Percentiles rank a stretch among this genome's conserved stretches.
Conservation (phyloP, 805 yeast species). For the Candida maris region DNA sequence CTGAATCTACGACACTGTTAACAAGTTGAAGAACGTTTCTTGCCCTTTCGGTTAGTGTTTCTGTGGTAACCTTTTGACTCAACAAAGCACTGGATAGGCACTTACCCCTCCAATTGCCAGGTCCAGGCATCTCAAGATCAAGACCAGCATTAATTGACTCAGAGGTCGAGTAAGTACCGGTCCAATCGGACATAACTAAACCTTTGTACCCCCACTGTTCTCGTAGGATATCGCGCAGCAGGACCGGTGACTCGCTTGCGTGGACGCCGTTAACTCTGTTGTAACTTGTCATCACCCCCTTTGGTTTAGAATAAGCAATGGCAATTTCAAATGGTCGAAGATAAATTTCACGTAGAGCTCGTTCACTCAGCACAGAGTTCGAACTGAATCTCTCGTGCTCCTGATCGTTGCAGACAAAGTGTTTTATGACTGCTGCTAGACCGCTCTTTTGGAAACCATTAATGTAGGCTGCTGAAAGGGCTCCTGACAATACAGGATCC, state of each 20-base stretch:
- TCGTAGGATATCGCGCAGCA: constrained; percentile 46
- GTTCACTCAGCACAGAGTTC: constrained; percentile 48
- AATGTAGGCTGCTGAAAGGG: constrained; percentile 44
- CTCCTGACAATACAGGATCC: constrained; percentile 51
- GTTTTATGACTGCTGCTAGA: constrained; percentile 57
- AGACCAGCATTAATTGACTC: constrained; percentile 52
- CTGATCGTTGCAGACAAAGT: constrained; percentile 59
- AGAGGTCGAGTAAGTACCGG: constrained; percentile 48
- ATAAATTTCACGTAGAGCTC: constrained; percentile 65
- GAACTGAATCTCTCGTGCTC: constrained; percentile 52
- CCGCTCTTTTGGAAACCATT: constrained; percentile 52
- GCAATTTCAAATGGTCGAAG: constrained; percentile 63
- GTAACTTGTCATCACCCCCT: constrained; percentile 58
- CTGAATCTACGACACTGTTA: constrained; percentile 39
- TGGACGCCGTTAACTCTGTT: constrained; percentile 61
- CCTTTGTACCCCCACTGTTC: constrained; percentile 59
- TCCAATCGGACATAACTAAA: constrained; percentile 61
- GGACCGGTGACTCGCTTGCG: constrained; percentile 42
- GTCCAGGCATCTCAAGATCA: constrained; percentile 67
- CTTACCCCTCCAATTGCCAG: constrained; percentile 40
- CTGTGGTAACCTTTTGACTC: not conserved
- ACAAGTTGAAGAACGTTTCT: constrained; percentile 45
- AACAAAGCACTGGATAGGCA: constrained; percentile 40
- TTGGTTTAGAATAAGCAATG: constrained; percentile 48
- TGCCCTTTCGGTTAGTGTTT: constrained; percentile 30